Base-by-base conservation (phyloP, 1,284 basidiomycete species). In the Meira miltonrushii region DNA sequence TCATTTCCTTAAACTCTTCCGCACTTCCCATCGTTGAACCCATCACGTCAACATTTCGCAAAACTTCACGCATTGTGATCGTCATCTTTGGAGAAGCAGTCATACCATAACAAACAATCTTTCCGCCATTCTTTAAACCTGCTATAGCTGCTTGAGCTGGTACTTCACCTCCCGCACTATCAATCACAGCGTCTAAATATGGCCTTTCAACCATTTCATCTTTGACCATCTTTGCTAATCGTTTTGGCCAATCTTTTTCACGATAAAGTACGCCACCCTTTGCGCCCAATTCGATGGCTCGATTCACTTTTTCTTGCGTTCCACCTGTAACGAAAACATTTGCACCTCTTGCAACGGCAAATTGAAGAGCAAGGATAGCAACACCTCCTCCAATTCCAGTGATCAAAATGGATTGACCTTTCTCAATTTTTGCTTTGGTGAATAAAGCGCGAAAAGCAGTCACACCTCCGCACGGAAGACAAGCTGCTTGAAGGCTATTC, bases 11-110 rank as follows among this genome's bases (percentile, higher is more conserved):
- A 58, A 92, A 83, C 79, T 92, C 90, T 57, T 84, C 81, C 57
- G 83, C 83, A n/a, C 88, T 90, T 12, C 89, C 90, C 87, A 92
- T 89, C 19, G 88, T 90, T 0, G 88, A 72, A 88, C 88, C 89
- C 44, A 89, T 81, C 40, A 92, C 79, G 58, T 86, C 84, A 52
- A 88, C 84, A 69, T 90, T 88, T 67, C 83, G 85, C 59, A 91
- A 75, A n/a, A 91, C 87, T 66, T 89, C 85, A 15, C 84, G 83
- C 88, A 92, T 91, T 10, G 86, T 87, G 69, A 92, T 83, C 13
- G 82, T 82, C 49, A 89, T 59, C 17, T 83, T 68, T 81, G 81
- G 11, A 28, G 78, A 80, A 17, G 85, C 85, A 47, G 88, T 89
- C 87, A 88, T 89, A 58, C 65, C 78, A 59, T 70, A 75, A 37